Evolutionary conservation across 257 asterid species (phyloP), one percentile per base, ranked within the genome.

Genomic region (Rehmannia glutinosa): DNA sequence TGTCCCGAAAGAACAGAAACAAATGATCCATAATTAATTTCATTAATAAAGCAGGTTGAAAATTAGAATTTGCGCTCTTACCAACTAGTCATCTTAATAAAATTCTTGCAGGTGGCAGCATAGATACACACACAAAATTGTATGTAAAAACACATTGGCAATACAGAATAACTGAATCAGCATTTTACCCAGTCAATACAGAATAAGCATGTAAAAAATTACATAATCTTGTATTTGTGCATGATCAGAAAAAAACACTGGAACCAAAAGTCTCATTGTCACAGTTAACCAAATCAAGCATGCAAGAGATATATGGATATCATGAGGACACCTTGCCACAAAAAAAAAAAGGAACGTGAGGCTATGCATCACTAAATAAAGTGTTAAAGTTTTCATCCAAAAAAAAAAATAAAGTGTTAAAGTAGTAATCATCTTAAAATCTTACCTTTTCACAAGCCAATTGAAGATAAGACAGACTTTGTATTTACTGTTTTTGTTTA

Each of bases 231-330:
- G 58, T 7, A 20, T 12, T 42, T 20, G 55, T 50, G 68, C 46
- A 66, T 33, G 55, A 33, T n/a, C 32, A n/a, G 15, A 38, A 36
- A 41, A 25, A 53, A 43, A 17, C 62, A 53, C 11, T 2, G 24
- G 59, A n/a, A 71, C 58, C 58, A 64, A 21, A 36, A 42, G 45
- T 38, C 52, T 19, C 27, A 54, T 10, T 8, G 24, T 36, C 32
- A 30, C n/a, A 62, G 24, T 51, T 55, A 55, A 60, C 58, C 42
- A 42, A 58, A 60, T 50, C 64, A 55, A 50, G 45, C 10, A 45
- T 28, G 36, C 32, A 17, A 49, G 3, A 23, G 25, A 7, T n/a
- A 73, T 16, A 39, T 52, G 42, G 28, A 19, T 36, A 47, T 23
- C 59, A 69, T 17, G 15, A 27, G 46, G 57, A 63, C 35, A 50